Evolutionary conservation across 139 green algal genomes (phyloP), one percentile per base, ranked within the genome.

Genomic region (Limnomonas spitsbergensis): DNA sequence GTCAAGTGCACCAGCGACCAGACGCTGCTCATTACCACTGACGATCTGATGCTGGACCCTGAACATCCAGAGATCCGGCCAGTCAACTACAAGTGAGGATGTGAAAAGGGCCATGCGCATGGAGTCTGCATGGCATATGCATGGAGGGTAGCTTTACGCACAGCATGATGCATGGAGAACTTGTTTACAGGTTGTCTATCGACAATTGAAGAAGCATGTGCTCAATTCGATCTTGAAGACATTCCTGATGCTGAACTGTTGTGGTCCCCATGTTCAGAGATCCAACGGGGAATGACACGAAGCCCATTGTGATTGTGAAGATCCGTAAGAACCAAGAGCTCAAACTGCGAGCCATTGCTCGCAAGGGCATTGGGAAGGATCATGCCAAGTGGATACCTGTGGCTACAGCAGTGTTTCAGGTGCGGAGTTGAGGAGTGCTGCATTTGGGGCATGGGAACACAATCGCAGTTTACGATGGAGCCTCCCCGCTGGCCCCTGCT

Each of bases 371-470:
- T 24, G 96, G 94, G 34, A 99, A 98, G 81, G 96, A 99, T 84
- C 96, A 99, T 78, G 96, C 96, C 27, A 99, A 99, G 86, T 99
- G 94, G 92, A 93, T 93, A 26, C 96, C 96, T 2, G 93, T 96
- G 29, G 93, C 94, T 4, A 98, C 95, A 27, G 94, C 88, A 2
- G 81, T 86, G 6, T 97, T 93, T 81, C 87, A 87, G 76, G 84
- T 73, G 36, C 26, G 53, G 36, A 47, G 2, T 3, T 24, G 52
- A 35, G 4, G 74, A 26, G 73, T 78, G 47, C 73, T 72, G 54
- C 47, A 9, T 56, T 56, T 56, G 47, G 9, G n/a, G n/a, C n/a
- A n/a, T n/a, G n/a, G n/a, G n/a, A n/a, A n/a, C n/a, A n/a, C n/a
- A n/a, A n/a, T n/a, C n/a, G n/a, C n/a, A n/a, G n/a, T n/a, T n/a